phyloP scores from a whole-genome alignment of 176 grass and related monocot genomes.

The Oryza officinalis region DNA sequence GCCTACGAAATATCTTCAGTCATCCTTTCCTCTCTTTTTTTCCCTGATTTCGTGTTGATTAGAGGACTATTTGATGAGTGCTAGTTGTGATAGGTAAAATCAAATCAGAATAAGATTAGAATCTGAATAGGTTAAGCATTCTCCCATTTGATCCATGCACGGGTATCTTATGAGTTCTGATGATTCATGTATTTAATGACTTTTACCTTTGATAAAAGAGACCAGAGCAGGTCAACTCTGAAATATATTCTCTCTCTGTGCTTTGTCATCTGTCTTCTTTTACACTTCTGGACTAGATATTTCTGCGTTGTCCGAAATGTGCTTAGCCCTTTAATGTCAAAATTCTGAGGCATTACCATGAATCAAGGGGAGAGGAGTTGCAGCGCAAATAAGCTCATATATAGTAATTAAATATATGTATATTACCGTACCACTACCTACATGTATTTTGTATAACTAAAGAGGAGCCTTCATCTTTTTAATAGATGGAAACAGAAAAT shows the following conservation, averaged over 20 bases:
- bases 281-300: not conserved
- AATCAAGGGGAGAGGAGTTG: not conserved
- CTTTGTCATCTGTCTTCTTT: conserved; percentile 10
- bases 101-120: conserved; percentile 1
- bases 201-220: conserved; percentile 27
- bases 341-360: not conserved
- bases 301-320: not conserved
- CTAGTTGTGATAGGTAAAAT: not conserved
- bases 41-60: not conserved
- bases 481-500: not conserved
- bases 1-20: conserved; percentile 42
- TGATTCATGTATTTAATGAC: conserved; percentile 20
- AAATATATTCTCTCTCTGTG: conserved; percentile 4
- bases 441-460: not conserved
- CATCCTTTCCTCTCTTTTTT: not conserved
- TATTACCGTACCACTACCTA: not conserved
- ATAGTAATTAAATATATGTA: not conserved
- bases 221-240: not conserved
- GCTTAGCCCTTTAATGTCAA: not conserved
- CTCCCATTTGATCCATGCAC: conserved; percentile 3
- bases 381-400: not conserved
- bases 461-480: not conserved
- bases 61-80: not conserved
- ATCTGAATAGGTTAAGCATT: not conserved
- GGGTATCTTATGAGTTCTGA: not conserved